These are phyloP conservation scores for Aspergillus sp. DNA, from an alignment of 2,329 filamentous ascomycete species.

Conservation along the genomic window DNA sequence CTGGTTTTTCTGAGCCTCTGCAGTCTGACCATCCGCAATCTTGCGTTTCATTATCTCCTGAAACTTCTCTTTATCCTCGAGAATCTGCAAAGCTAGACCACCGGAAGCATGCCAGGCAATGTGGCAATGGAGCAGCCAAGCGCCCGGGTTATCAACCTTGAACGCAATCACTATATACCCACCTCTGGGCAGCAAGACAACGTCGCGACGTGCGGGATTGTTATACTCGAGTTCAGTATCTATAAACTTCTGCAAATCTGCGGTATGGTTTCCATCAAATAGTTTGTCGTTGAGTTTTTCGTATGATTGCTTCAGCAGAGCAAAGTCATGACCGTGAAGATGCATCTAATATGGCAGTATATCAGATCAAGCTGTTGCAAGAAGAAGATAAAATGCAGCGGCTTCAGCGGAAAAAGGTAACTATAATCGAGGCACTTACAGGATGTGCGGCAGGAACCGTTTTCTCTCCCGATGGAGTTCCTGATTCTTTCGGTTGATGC, in stretches of 20 bases:
- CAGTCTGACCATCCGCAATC: no score
- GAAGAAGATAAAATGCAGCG: no score
- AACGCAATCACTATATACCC: slow-evolving; percentile 10
- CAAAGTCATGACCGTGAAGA: not conserved
- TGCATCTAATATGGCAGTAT: not conserved
- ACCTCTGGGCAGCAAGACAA: not conserved
- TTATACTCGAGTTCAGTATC: not conserved
- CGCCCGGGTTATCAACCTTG: slow-evolving; percentile 7
- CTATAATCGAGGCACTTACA: no score
- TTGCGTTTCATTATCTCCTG: not conserved
- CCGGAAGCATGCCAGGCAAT: slow-evolving; percentile 1
- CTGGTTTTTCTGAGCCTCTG: not conserved
- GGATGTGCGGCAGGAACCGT: no score
- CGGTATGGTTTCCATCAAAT: not conserved
- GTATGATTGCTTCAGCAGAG: not conserved
- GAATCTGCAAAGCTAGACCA: slow-evolving; percentile 3
- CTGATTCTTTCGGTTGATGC: no score
- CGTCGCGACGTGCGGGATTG: slow-evolving; percentile 10
- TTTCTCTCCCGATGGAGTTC: no score
- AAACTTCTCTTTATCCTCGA: not conserved
- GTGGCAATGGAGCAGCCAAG: slow-evolving; percentile 14
- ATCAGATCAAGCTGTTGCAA: no score
- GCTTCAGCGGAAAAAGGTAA: no score
- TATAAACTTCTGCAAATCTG: not conserved
- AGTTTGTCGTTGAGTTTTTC: not conserved